Evolutionary conservation across 108 stramenopile species (phyloP), one percentile per base, ranked within the genome.

Genomic region (Cylindrotheca closterium): DNA sequence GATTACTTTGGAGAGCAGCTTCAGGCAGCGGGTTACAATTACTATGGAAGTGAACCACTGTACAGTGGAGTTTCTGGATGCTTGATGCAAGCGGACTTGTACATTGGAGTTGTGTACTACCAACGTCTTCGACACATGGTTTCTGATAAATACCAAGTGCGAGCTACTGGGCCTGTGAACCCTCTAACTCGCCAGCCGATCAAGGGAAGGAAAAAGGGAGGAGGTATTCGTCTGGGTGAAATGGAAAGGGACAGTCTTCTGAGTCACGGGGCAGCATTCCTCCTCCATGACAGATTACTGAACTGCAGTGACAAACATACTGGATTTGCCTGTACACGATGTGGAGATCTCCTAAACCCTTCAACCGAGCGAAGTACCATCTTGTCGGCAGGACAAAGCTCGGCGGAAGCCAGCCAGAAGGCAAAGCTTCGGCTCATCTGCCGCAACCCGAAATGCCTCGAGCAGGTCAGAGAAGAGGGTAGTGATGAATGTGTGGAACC

Each of bases 71-170:
- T 97, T 5, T 96, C 93, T 30, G 99, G 99, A 3, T 94, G 94
- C 58, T 60, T 96, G 49, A 94, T 99, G 95, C 93, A 97, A 28
- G 98, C 96, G 0, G 97, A 99, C 67, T 86, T 99, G 30, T 99
- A 97, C 80, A 97, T 99, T 58, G 99, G 99, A 27, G 83, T 98
- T 1, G 99, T 99, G 3, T 99, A 83, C 77, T 99, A 99, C 56
- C 99, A 99, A 82, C 87, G 99, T 0, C 80, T 99, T 46, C 90
- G 99, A 52, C 99, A 99, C 89, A 99, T 99, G 99, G 99, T 99
- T 29, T 96, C 93, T 17, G 99, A 99, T 79, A 99, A 99, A 82
- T 93, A 82, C 54, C 99, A 99, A 88, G 99, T 98, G 17, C 95
- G 99, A 51, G 83, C 96, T 2, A 97, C 96, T 30, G 99, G 99